phyloP scores from a whole-genome alignment of 495 filamentous ascomycete species.

The Darksidea phi region DNA sequence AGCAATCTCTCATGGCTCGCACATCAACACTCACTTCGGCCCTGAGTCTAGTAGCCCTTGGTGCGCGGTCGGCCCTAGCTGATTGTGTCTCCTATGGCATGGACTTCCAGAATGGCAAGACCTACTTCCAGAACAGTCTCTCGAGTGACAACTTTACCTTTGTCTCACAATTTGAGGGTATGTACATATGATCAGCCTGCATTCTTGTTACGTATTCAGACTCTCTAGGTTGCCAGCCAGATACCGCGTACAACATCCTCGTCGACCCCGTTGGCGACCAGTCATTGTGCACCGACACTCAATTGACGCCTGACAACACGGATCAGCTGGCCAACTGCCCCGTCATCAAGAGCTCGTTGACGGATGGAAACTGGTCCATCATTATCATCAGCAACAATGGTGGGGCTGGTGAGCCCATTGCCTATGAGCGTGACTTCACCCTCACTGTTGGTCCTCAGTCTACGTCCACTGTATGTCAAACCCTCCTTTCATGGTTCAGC shows the following conservation, averaged over 20 bases:
- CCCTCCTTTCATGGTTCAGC: slow-evolving; percentile 9
- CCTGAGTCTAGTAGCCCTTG: slow-evolving; percentile 12
- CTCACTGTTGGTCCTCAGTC: slow-evolving; percentile 40
- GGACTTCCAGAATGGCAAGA: slow-evolving; percentile 41
- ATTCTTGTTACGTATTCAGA: neutral
- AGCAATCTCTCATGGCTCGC: neutral
- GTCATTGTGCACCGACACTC: slow-evolving; percentile 38
- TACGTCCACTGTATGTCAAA: slow-evolving; percentile 35
- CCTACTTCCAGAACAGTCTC: slow-evolving; percentile 42
- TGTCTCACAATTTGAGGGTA: slow-evolving; percentile 39
- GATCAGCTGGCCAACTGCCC: slow-evolving; percentile 40
- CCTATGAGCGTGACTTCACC: slow-evolving; percentile 43
- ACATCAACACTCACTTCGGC: neutral
- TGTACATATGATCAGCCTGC: neutral
- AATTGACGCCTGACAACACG: slow-evolving; percentile 38
- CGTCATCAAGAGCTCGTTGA: slow-evolving; percentile 38
- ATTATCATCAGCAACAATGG: slow-evolving; percentile 45
- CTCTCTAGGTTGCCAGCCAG: slow-evolving; percentile 36
- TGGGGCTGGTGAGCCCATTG: slow-evolving; percentile 34
- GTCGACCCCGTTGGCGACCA: slow-evolving; percentile 42
- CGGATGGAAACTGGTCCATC: slow-evolving; percentile 40
- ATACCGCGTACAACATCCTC: slow-evolving; percentile 40
- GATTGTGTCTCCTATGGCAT: slow-evolving; percentile 36
- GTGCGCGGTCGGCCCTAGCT: slow-evolving; percentile 13
- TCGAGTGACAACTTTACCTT: slow-evolving; percentile 42